Base-by-base conservation (phyloP, 164 flowering plant genomes). In the Litsea cubeba region DNA sequence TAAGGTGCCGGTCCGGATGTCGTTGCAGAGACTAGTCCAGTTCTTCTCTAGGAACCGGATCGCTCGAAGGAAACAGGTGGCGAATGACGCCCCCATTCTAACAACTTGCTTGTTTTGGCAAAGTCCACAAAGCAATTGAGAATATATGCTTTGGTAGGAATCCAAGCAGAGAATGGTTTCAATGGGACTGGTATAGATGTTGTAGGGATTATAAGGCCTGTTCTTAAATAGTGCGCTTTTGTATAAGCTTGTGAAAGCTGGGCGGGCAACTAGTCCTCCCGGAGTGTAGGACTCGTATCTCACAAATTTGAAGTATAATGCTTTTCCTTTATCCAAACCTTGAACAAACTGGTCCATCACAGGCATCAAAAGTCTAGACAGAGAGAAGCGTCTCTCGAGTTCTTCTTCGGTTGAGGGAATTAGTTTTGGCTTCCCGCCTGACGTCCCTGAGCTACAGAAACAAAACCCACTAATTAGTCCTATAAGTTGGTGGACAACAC, bases 321-420 rank as follows among this genome's bases (percentile, higher is more conserved):
- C 98, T 86, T 93, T 95, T 79, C 98, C 99, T 71, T 90, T 82
- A 25, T 95, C 58, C 35, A 30, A 72, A 3, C 87, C 91, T 60
- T 91, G 88, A 12, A 95, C 92, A 75, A 73, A 86, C 67, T 93
- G 96, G 87, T 86, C 83, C 97, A 95, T 95, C 77, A 93, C 98
- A 5, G 99, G 98, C 98, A 92, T 91, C 57, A 95, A 75, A 2
- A 95, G 84, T 79, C 95, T 89, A 80, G 90, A 88, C 0, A 95
- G 83, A 54, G 86, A 54, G 12, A 89, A 83, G 72, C 99, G 80
- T 25, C 26, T 25, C 26, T 25, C 26, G 0, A 89, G 76, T 77
- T 95, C 97, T 66, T 91, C 94, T 54, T 91, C 92, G 23, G 90
- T 91, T 12, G 98, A 90, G 1, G 99, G 98, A 97, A 93, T 93